Evolutionary conservation across 1,139 yeast species (phyloP).

Genomic region (Yamadazyma triangularis): DNA sequence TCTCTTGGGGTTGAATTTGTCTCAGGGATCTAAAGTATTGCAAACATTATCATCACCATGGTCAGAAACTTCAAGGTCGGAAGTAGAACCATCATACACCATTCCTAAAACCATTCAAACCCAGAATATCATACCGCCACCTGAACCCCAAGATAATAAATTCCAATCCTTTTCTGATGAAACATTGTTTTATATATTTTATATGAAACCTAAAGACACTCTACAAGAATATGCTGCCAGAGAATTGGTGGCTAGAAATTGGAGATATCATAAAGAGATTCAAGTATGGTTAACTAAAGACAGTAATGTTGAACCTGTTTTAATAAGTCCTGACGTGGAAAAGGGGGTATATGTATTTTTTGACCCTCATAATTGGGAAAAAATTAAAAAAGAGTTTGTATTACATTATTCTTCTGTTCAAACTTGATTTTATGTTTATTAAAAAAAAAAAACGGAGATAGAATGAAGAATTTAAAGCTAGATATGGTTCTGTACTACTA

Average conservation of each 20-base stretch:
- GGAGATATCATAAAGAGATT: constrained; percentile 95
- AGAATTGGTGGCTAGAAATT: constrained; percentile 82
- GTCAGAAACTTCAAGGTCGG: constrained; percentile 86
- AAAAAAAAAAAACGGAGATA: no score
- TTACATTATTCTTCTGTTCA: constrained; percentile 58
- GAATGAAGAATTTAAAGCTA: no score
- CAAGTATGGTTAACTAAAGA: constrained; percentile 97
- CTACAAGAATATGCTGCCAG: constrained; percentile 92
- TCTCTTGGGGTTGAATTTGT: constrained; percentile 66
- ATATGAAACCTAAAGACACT: constrained; percentile 89
- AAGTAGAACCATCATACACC: constrained; percentile 78
- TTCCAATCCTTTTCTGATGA: constrained; percentile 82
- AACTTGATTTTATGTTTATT: constrained; percentile 27
- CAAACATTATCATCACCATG: constrained; percentile 87
- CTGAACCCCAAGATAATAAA: constrained; percentile 56
- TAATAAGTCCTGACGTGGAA: constrained; percentile 81
- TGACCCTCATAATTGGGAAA: constrained; percentile 96
- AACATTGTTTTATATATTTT: constrained; percentile 88
- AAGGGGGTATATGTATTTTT: constrained; percentile 94
- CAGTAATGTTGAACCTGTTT: constrained; percentile 83
- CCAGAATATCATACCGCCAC: constrained; percentile 41
- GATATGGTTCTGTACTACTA: no score
- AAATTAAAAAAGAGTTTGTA: constrained; percentile 79
- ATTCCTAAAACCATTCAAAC: constrained; percentile 58
- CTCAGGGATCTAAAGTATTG: constrained; percentile 47